Conservation (phyloP, 495 filamentous ascomycete species). For the Penicillium macrosclerotiorum region DNA sequence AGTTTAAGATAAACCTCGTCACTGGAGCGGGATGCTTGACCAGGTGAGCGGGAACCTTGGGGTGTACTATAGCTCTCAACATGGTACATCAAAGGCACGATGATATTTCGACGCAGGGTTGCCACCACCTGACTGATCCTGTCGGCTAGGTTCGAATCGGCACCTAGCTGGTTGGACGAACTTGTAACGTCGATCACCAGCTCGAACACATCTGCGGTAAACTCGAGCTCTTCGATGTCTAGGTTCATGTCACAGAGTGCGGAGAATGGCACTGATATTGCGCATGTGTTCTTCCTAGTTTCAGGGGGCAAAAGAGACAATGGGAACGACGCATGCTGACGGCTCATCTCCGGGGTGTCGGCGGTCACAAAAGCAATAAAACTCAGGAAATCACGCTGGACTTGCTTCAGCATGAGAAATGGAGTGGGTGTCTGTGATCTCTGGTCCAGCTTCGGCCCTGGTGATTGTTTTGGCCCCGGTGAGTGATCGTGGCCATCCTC, state of each 20-base stretch:
- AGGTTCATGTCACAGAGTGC: constrained; percentile 52
- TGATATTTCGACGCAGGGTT: constrained; percentile 60
- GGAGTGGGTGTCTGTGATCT: constrained; percentile 42
- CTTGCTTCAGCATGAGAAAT: constrained; percentile 64
- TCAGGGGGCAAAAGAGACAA: constrained; percentile 64
- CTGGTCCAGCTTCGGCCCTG: constrained; percentile 35
- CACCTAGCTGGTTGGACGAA: constrained; percentile 27
- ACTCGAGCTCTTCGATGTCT: constrained; percentile 65
- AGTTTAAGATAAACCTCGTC: constrained; percentile 57
- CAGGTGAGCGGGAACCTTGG: constrained; percentile 17
- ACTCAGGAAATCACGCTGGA: constrained; percentile 67
- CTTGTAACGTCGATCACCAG: constrained; percentile 55
- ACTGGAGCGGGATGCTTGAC: constrained; percentile 19
- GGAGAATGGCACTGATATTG: constrained; percentile 59
- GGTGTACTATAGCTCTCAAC: constrained; percentile 35
- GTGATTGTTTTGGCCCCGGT: constrained; percentile 25
- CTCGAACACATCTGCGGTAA: constrained; percentile 66
- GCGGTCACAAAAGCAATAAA: constrained; percentile 65
- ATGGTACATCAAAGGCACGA: constrained; percentile 53
- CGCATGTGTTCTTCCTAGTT: constrained; percentile 59
- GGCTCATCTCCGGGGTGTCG: constrained; percentile 47
- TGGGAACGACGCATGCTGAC: constrained; percentile 65
- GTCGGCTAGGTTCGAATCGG: constrained; percentile 36
- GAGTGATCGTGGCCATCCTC: constrained; percentile 33
- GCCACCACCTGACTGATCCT: constrained; percentile 56